phyloP scores from a whole-genome alignment of 257 asterid genomes.

The Capsicum baccatum region DNA sequence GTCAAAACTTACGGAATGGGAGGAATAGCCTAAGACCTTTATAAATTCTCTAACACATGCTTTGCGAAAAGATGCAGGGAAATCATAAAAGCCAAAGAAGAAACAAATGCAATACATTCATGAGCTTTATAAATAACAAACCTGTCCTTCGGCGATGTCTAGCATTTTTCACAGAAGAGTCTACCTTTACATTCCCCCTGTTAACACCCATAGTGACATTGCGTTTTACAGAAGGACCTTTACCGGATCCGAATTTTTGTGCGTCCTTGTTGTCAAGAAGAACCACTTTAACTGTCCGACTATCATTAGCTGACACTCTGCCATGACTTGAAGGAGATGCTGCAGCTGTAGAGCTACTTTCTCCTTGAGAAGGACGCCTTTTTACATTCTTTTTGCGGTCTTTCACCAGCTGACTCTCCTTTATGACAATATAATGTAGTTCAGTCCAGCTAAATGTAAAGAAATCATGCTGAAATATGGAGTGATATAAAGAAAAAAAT shows the following conservation, averaged over 20 bases:
- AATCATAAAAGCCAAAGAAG: slow-evolving; percentile 17
- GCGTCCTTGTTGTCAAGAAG: slow-evolving; percentile 79
- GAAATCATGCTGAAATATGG: slow-evolving; percentile 12
- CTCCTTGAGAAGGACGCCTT: slow-evolving; percentile 69
- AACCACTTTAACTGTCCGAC: slow-evolving; percentile 64
- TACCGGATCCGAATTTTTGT: slow-evolving; percentile 73
- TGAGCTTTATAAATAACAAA: slow-evolving; percentile 35
- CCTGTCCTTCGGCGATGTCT: slow-evolving; percentile 80
- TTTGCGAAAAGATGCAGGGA: slow-evolving; percentile 3
- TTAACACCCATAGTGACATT: slow-evolving; percentile 57
- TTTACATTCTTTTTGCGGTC: slow-evolving; percentile 85
- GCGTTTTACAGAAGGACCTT: slow-evolving; percentile 75
- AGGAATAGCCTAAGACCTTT: neutral
- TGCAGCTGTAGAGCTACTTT: slow-evolving; percentile 52
- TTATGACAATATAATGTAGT: slow-evolving; percentile 40
- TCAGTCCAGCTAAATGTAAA: slow-evolving; percentile 5
- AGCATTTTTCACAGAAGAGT: slow-evolving; percentile 57
- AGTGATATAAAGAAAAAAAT: neutral
- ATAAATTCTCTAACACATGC: slow-evolving; percentile 11
- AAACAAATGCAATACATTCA: slow-evolving; percentile 19
- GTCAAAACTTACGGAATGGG: neutral
- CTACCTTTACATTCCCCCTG: slow-evolving; percentile 65
- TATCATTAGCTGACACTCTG: slow-evolving; percentile 61
- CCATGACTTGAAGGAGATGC: slow-evolving; percentile 57
- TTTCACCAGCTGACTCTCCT: slow-evolving; percentile 96